Evolutionary conservation across 2,329 filamentous ascomycete genomes (phyloP).

Genomic region (Neofusicoccum kwambonambiense): DNA sequence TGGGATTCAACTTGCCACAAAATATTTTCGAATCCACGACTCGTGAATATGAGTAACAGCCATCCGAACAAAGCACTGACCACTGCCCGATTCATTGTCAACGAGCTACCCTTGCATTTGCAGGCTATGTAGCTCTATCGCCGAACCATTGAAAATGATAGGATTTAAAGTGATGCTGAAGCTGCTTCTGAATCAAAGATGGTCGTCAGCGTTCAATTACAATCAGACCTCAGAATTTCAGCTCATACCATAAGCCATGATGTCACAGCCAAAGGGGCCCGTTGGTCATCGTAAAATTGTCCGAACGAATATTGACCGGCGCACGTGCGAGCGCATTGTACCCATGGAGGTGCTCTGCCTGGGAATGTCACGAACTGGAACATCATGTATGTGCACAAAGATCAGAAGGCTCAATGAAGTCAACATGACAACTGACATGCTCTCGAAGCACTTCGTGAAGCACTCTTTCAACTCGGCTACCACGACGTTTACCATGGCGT

Average conservation of each 20-base stretch:
- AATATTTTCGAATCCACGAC: too few species aligned
- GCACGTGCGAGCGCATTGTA: neutral
- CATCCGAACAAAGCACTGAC: neutral
- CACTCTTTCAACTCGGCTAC: constrained; percentile 26
- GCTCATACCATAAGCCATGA: neutral
- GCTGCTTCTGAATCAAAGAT: neutral
- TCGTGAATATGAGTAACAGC: neutral
- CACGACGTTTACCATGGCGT: constrained; percentile 7
- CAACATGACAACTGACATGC: neutral
- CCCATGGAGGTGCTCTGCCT: constrained; percentile 36
- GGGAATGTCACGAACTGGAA: constrained; percentile 35
- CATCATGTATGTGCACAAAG: constrained; percentile 24
- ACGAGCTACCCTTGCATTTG: neutral
- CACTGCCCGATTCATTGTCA: neutral
- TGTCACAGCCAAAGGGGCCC: neutral
- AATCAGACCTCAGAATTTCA: neutral
- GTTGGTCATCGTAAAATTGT: neutral
- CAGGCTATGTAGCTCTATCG: neutral
- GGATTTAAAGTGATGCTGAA: neutral
- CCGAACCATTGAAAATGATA: neutral
- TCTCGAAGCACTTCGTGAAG: neutral
- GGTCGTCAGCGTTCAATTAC: neutral
- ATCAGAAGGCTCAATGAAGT: constrained; percentile 17
- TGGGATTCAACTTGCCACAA: too few species aligned
- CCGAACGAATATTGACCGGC: neutral